Evolutionary conservation across 1,139 yeast species (phyloP).

Genomic region (Chernovozyma sophiae-reginae): DNA sequence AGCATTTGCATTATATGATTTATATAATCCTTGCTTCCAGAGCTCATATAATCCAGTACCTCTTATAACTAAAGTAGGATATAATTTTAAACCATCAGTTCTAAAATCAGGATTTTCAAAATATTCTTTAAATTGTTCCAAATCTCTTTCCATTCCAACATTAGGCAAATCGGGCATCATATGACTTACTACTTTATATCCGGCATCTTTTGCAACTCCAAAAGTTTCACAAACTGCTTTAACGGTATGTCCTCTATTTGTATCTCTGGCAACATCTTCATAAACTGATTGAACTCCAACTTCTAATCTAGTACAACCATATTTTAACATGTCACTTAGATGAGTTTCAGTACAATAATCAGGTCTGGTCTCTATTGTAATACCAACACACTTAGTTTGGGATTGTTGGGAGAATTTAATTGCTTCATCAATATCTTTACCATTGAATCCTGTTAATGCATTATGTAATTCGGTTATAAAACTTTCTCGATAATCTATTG

Average conservation of each 20-base stretch:
- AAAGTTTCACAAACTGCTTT: constrained; percentile 95
- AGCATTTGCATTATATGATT: constrained; percentile 92
- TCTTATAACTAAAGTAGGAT: constrained; percentile 94
- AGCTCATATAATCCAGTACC: constrained; percentile 97
- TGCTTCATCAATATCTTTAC: constrained; percentile 85
- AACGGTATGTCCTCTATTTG: constrained; percentile 97
- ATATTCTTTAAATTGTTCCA: constrained; percentile 92
- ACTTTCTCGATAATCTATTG: constrained; percentile 81
- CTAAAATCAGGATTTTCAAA: constrained; percentile 96
- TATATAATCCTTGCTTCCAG: constrained; percentile 95
- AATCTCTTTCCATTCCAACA: constrained; percentile 97
- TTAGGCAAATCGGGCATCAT: constrained; percentile 99
- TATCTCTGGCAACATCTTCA: constrained; percentile 98
- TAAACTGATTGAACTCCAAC: constrained; percentile 97
- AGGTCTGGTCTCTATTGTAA: constrained; percentile 97
- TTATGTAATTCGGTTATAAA: constrained; percentile 89
- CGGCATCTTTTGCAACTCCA: constrained; percentile 94
- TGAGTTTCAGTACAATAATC: constrained; percentile 98
- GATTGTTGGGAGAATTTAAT: constrained; percentile 89
- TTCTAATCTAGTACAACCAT: constrained; percentile 95
- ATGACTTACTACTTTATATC: constrained; percentile 95
- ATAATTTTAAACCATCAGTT: constrained; percentile 92
- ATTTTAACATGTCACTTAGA: constrained; percentile 88
- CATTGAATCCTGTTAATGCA: constrained; percentile 91
- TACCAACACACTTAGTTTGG: constrained; percentile 95